A percentile compares a stretch with the other conserved stretches of the same genome.
Conservation (phyloP, 2,329 filamentous ascomycete species). For the Paraphoma chrysanthemicola region DNA sequence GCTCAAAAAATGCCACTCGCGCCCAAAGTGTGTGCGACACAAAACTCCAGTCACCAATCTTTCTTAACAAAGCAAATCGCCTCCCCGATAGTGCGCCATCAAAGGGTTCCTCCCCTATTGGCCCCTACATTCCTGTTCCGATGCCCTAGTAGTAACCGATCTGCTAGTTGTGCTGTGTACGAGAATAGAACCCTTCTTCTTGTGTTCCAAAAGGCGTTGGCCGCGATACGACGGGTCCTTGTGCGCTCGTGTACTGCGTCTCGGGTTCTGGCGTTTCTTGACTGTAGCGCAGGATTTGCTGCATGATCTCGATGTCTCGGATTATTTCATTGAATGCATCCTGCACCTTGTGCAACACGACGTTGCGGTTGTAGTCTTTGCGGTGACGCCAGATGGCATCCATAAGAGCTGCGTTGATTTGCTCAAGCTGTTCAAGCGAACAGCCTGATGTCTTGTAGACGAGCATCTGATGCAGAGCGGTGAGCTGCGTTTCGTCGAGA, state of each 20-base stretch:
- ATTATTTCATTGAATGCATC: slow-evolving; percentile 79
- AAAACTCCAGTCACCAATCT: no score
- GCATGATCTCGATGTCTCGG: slow-evolving; percentile 68
- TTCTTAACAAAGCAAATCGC: no score
- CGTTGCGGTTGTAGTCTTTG: slow-evolving; percentile 81
- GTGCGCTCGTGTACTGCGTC: slow-evolving; percentile 4
- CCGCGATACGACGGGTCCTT: background rate
- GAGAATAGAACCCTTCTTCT: no score
- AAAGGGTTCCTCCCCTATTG: no score
- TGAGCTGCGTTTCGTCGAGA: slow-evolving; percentile 60
- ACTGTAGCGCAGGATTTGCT: slow-evolving; percentile 51
- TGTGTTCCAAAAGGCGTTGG: background rate
- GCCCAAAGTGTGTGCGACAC: no score
- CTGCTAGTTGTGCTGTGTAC: background rate
- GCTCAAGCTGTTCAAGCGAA: slow-evolving; percentile 92
- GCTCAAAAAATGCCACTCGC: no score
- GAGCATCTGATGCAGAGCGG: slow-evolving; percentile 67
- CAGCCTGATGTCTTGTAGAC: slow-evolving; percentile 75
- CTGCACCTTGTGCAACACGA: slow-evolving; percentile 69
- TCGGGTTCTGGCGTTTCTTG: slow-evolving; percentile 40
- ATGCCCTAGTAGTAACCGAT: no score
- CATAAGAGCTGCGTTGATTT: slow-evolving; percentile 91
- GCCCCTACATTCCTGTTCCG: no score
- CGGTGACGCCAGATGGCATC: slow-evolving; percentile 83
- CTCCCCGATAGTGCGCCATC: no score